phyloP scores from a whole-genome alignment of 2,329 filamentous ascomycete species.

The Arthrobotrys megalospora region DNA sequence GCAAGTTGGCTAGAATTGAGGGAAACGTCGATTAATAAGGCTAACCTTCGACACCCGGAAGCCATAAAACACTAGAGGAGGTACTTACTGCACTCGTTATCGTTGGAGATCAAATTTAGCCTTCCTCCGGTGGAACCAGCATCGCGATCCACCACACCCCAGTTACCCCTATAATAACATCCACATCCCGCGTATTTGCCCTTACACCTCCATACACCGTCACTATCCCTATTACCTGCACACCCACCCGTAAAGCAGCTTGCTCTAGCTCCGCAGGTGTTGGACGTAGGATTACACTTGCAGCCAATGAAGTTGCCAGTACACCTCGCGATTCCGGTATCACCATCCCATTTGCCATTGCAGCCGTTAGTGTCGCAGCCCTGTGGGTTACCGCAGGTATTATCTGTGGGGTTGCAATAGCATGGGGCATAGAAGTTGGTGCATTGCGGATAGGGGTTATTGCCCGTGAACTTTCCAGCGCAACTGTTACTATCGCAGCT shows the following conservation, averaged over 20 bases:
- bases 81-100: constrained; percentile 42
- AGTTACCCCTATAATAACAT: constrained; percentile 5
- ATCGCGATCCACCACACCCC: constrained; percentile 24
- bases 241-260: constrained; percentile 29
- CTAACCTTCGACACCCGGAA: too few species aligned
- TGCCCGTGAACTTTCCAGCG: constrained; percentile 10
- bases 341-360: constrained; percentile 11
- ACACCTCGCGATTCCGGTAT: constrained; percentile 25
- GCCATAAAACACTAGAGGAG: not conserved
- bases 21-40: too few species aligned
- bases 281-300: constrained; percentile 20
- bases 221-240: constrained; percentile 25
- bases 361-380: constrained; percentile 24
- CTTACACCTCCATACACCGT: constrained; percentile 36
- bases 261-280: constrained; percentile 7
- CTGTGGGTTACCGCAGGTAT: constrained; percentile 17
- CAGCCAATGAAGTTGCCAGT: constrained; percentile 33
- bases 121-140: constrained; percentile 15
- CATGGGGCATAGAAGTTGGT: constrained; percentile 24
- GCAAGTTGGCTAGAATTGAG: constrained; percentile 22
- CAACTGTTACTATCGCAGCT: constrained; percentile 27
- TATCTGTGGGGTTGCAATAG: constrained; percentile 24
- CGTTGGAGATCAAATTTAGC: constrained; percentile 21
- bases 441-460: constrained; percentile 7
- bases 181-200: constrained; percentile 23